Conservation (phyloP, 1,284 basidiomycete species). For the Singerocomus rubriflavus region DNA sequence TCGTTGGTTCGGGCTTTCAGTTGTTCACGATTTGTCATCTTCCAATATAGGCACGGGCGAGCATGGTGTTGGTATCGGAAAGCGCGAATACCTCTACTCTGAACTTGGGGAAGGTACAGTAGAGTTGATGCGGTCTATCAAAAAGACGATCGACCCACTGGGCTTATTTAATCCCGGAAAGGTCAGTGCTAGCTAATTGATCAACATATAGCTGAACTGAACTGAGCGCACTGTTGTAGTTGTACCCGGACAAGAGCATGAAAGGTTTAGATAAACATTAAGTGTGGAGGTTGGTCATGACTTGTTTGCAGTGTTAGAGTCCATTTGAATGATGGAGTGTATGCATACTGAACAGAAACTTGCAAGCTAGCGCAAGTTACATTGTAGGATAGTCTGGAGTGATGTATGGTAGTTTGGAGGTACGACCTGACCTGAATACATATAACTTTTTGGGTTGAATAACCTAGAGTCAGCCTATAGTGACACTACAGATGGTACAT, state of each 20-base stretch:
- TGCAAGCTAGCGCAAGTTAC: too few species aligned
- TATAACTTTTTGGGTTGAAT: too few species aligned
- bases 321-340: too few species aligned
- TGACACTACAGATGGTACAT: too few species aligned
- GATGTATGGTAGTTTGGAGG: too few species aligned
- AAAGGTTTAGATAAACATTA: slow-evolving; percentile 11
- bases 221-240: not conserved
- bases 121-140: slow-evolving; percentile 81
- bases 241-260: slow-evolving; percentile 29
- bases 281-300: not conserved
- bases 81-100: slow-evolving; percentile 68
- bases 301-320: not conserved
- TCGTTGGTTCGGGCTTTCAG: not conserved
- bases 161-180: slow-evolving; percentile 86
- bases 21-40: not conserved
- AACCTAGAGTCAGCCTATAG: too few species aligned
- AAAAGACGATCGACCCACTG: slow-evolving; percentile 72
- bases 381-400: too few species aligned
- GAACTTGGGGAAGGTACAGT: slow-evolving; percentile 85
- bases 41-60: slow-evolving; percentile 68
- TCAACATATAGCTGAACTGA: not conserved
- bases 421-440: too few species aligned
- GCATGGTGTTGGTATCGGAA: slow-evolving; percentile 88
- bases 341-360: too few species aligned
- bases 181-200: slow-evolving; percentile 36